Evolutionary conservation across 1,284 basidiomycete genomes (phyloP), one percentile per base, ranked within the genome.

Genomic region (Anthracocystis setariae): DNA sequence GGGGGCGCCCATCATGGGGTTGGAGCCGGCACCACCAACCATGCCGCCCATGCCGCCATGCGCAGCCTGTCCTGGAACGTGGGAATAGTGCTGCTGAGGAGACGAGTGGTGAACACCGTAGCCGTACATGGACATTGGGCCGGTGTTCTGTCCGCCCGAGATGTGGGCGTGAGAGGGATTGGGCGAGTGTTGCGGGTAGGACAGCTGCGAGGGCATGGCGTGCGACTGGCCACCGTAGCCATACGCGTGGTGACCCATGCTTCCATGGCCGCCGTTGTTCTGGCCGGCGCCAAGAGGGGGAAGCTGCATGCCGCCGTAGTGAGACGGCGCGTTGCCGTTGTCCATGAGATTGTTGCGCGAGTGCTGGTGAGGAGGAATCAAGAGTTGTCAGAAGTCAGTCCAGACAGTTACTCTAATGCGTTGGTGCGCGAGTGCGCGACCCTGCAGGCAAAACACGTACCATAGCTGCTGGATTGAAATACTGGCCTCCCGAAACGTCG

Each of bases 391-490:
- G 33, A 27, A 20, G 39, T 51, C 43, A 67, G 54, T 40, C 10
- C 2, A 29, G 23, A 25, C 13, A n/a, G 29, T 12, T 5, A 35
- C 29, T 15, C 32, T 7, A 20, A 15, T 21, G 20, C 7, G 29
- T 32, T 20, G 8, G 5, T 33, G 51, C 21, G 27, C n/a, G n/a
- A 32, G 17, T 18, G n/a, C 20, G n/a, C 12, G 25, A 37, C 5
- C 21, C 5, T 4, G 42, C 13, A 7, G 17, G 35, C 9, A 3
- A 7, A 33, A 43, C 4, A 61, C 54, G n/a, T 57, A 73, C 70
- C 70, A 73, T 73, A 40, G 70, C 70, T 52, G 70, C 70, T 46
- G 70, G 70, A 42, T 73, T 73, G 37, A 73, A 73, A 35, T 68
- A 73, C 43, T 68, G 70, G 38, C 70, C 60, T 52, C 52, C 52